Evolutionary conservation across 768 basidiomycete species (phyloP).

Genomic region (Serpula lacrymans): DNA sequence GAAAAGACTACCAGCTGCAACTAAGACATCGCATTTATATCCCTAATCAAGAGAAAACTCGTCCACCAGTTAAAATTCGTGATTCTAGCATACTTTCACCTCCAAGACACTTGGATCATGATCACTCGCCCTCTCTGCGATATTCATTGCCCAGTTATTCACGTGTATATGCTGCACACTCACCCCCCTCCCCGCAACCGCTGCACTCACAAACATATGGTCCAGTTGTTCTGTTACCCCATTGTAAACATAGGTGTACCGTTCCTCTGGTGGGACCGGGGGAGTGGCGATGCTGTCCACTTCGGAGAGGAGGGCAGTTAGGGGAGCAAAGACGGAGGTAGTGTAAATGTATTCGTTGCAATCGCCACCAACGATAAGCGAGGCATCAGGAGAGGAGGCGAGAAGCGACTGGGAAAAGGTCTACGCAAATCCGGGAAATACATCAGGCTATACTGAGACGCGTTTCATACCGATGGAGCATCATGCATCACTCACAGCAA

Average conservation of each 20-base stretch:
- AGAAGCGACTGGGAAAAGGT: slow-evolving; percentile 47
- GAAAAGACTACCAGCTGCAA: too few species aligned
- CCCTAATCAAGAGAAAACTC: too few species aligned
- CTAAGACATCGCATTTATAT: too few species aligned
- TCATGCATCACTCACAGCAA: slow-evolving; percentile 51
- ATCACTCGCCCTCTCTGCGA: slow-evolving; percentile 46
- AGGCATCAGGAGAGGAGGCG: slow-evolving; percentile 38
- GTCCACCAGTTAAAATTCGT: too few species aligned
- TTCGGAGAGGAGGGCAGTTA: slow-evolving; percentile 40
- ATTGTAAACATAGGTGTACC: slow-evolving; percentile 62
- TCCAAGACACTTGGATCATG: slow-evolving; percentile 59
- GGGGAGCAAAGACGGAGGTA: slow-evolving; percentile 45
- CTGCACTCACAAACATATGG: slow-evolving; percentile 51
- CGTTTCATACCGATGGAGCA: background rate
- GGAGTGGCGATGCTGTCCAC: slow-evolving; percentile 48
- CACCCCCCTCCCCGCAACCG: slow-evolving; percentile 37
- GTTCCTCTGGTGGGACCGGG: slow-evolving; percentile 46
- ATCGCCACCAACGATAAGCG: slow-evolving; percentile 55
- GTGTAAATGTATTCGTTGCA: slow-evolving; percentile 60
- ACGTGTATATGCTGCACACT: slow-evolving; percentile 59
- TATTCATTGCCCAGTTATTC: slow-evolving; percentile 51
- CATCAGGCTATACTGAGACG: background rate
- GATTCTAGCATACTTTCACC: slow-evolving; percentile 44
- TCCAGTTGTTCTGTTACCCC: slow-evolving; percentile 59
- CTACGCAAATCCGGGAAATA: slow-evolving; percentile 25